These are phyloP conservation scores for Insectozyma bohioensis DNA, from an alignment of 1,139 yeast species.

Conservation along the genomic window DNA sequence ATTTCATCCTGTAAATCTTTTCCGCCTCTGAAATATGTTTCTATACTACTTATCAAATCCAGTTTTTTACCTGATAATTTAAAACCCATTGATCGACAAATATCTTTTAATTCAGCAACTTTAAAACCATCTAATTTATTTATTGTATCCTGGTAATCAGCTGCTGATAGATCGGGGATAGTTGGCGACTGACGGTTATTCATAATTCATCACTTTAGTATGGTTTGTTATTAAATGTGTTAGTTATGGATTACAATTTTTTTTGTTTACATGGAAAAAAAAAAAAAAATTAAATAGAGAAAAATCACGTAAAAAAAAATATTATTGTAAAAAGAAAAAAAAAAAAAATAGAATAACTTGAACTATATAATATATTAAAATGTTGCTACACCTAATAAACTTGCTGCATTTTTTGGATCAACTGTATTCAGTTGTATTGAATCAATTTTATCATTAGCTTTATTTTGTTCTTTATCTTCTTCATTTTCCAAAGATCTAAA, in stretches of 20 bases:
- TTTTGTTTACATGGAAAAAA: too few species aligned
- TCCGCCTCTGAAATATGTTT: conserved; percentile 37
- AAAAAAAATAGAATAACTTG: too few species aligned
- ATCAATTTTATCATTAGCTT: conserved; percentile 16
- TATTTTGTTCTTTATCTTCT: conserved; percentile 27
- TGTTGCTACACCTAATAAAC: conserved; percentile 71
- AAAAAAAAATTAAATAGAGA: too few species aligned
- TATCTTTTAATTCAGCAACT: conserved; percentile 37
- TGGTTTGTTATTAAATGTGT: too few species aligned
- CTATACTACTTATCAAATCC: conserved; percentile 49
- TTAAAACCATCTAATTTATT: conserved; percentile 17
- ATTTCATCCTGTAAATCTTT: conserved; percentile 34
- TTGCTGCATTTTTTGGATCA: conserved; percentile 84
- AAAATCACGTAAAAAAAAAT: too few species aligned
- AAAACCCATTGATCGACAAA: conserved; percentile 47
- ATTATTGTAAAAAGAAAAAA: too few species aligned
- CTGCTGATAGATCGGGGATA: too few species aligned
- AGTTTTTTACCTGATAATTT: conserved; percentile 51
- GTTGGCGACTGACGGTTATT: too few species aligned
- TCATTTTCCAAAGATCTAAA: conserved; percentile 54
- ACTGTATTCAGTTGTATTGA: conserved; percentile 34
- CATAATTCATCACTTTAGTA: too few species aligned
- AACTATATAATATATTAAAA: conserved; percentile 30
- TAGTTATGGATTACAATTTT: too few species aligned
- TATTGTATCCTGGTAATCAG: conserved; percentile 13